Conservation (phyloP, 2,329 filamentous ascomycete species). For the Dryadomyces sulphureus region DNA sequence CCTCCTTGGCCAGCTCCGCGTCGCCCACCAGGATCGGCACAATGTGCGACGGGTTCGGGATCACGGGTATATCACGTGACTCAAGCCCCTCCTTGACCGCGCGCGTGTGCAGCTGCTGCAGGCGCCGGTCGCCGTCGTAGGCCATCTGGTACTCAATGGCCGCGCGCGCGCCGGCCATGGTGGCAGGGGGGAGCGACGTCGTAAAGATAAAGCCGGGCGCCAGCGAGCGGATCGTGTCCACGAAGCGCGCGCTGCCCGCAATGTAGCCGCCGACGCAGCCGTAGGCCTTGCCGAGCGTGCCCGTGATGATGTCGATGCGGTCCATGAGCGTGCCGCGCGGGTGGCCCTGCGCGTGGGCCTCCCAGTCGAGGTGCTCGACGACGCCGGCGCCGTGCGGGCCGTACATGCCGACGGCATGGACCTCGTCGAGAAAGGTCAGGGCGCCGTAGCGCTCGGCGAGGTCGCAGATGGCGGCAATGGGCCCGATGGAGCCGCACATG, state of each 20-base stretch:
- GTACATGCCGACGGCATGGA: slow-evolving; percentile 98
- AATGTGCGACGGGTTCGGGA: slow-evolving; percentile 95
- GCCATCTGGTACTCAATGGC: slow-evolving; percentile 90
- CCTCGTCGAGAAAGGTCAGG: slow-evolving; percentile 94
- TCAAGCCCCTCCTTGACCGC: slow-evolving; percentile 77
- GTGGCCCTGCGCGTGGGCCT: slow-evolving; percentile 62
- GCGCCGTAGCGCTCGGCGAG: slow-evolving; percentile 95
- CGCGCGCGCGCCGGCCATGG: slow-evolving; percentile 84
- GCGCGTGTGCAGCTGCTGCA: slow-evolving; percentile 93
- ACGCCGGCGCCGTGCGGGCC: slow-evolving; percentile 90
- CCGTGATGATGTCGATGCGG: slow-evolving; percentile 93
- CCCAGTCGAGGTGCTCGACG: slow-evolving; percentile 91
- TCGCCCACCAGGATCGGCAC: slow-evolving; percentile 88
- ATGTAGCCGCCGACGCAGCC: slow-evolving; percentile 98
- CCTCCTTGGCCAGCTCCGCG: slow-evolving; percentile 80
- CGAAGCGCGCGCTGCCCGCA: slow-evolving; percentile 70
- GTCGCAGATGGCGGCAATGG: slow-evolving; percentile 91
- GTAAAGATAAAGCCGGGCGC: slow-evolving; percentile 99
- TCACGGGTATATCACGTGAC: slow-evolving; percentile 79
- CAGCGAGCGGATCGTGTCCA: slow-evolving; percentile 86
- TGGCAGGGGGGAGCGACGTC: slow-evolving; percentile 85
- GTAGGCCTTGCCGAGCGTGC: slow-evolving; percentile 93
- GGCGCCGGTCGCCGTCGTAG: slow-evolving; percentile 70
- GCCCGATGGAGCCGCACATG: slow-evolving; percentile 96
- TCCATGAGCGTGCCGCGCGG: slow-evolving; percentile 82